Evolutionary conservation across 2,329 filamentous ascomycete species (phyloP), one percentile per base, ranked within the genome.

Genomic region (Bipolaris oryzae): DNA sequence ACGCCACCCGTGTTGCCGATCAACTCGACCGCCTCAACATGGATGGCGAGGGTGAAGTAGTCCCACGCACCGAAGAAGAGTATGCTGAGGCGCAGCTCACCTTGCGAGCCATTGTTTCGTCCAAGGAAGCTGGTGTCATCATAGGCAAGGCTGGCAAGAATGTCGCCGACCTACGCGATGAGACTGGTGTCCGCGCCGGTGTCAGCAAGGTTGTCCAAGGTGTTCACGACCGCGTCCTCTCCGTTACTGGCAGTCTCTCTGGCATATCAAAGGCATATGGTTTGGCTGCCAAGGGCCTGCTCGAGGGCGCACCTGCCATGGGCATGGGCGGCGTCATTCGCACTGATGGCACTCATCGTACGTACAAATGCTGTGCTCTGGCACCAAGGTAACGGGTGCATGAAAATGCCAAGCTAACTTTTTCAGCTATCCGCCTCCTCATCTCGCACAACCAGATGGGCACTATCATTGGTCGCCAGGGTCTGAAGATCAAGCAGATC

Each of bases 401-500:
- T 38, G 34, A 18, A 21, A 20, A 43, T 46, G 6, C 20, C 45
- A 52, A 41, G 59, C 69, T 73, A 63, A 74, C 57, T 38, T 42
- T 18, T 42, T 28, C 54, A 99, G 95, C 95, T 60, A 91, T 99
- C 77, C 96, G 96, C 75, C 88, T 99, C 31, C 89, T 99, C 76
- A 98, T 99, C 78, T 99, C 95, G 33, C 94, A 99, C 82, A 98
- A 98, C 78, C 95, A 99, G 80, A 99, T 99, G 95, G 95, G 95
- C 61, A 99, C 95, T 71, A 97, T 99, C 80, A 99, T 99, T 74
- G 95, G 95, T 71, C 88, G 92, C 65, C 91, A 96, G 77, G 95
- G 95, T 57, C 84, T 97, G 67, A 99, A 98, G 84, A 99, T 99
- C 84, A 99, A 99, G 85, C 91, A 97, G 77, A 99, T 99, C 68